Conservation (phyloP, 352 stramenopile genomes). For the Pythium folliculosum region DNA sequence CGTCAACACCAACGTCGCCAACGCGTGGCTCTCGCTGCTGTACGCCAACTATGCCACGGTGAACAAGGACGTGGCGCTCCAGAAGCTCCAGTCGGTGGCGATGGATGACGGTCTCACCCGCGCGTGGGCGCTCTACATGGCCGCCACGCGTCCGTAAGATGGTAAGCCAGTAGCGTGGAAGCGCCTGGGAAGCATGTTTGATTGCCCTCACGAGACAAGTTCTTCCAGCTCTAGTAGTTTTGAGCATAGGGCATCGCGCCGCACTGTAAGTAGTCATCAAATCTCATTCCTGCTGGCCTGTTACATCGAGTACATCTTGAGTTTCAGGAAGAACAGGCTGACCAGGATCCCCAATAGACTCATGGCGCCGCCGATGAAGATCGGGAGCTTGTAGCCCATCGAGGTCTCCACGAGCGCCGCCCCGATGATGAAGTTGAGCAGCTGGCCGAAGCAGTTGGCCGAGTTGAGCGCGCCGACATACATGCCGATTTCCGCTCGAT, state of each 20-base stretch:
- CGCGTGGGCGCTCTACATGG: constrained; percentile 39
- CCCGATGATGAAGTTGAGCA: constrained; percentile 31
- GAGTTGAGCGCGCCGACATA: constrained; percentile 53
- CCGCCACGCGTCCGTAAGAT: constrained; percentile 5
- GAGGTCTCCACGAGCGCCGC: constrained; percentile 27
- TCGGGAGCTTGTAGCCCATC: constrained; percentile 30
- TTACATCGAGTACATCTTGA: constrained; percentile 21
- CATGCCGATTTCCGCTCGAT: constrained; percentile 43
- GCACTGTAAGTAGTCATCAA: too few relatives aligned
- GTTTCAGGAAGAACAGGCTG: constrained; percentile 17
- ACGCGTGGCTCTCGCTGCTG: constrained; percentile 33
- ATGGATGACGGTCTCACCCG: constrained; percentile 37
- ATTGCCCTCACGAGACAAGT: too few relatives aligned
- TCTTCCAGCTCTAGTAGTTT: too few relatives aligned
- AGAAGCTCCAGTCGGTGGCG: constrained; percentile 17
- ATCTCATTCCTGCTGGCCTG: not conserved
- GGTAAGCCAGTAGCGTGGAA: too few relatives aligned
- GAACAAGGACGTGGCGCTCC: constrained; percentile 18
- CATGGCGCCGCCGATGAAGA: constrained; percentile 35
- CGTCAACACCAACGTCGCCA: constrained; percentile 31
- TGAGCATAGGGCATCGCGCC: too few relatives aligned
- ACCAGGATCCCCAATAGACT: constrained; percentile 27
- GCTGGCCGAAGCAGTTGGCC: constrained; percentile 28
- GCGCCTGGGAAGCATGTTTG: too few relatives aligned
- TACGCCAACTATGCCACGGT: constrained; percentile 42